Conservation (phyloP, 2,329 filamentous ascomycete genomes). For the Paracorniculantispora psalliotae region DNA sequence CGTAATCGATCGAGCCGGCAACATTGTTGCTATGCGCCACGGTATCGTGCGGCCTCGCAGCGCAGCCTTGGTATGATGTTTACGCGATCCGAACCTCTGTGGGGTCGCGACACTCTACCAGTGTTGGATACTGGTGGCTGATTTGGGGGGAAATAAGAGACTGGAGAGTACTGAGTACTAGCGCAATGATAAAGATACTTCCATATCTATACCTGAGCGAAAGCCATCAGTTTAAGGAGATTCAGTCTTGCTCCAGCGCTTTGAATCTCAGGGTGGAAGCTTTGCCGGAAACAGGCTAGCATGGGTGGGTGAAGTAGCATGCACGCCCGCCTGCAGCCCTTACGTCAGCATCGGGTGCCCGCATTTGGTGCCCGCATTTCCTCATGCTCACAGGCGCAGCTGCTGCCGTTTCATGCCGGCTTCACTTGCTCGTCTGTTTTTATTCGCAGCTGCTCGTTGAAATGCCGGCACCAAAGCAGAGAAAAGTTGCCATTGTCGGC, state of each 20-base stretch:
- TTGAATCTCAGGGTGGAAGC: neutral
- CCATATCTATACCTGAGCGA: neutral
- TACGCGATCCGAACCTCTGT: neutral
- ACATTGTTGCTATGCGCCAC: neutral
- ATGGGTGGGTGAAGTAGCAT: neutral
- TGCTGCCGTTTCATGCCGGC: neutral
- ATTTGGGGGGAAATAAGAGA: neutral
- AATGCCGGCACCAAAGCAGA: conserved; percentile 75
- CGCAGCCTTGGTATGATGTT: neutral
- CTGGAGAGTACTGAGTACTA: neutral
- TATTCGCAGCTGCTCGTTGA: conserved; percentile 5
- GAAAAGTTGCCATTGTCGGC: conserved; percentile 94
- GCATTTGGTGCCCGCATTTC: conserved; percentile 5
- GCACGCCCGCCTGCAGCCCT: neutral
- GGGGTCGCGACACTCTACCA: neutral
- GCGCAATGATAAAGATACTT: neutral
- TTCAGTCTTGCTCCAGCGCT: neutral
- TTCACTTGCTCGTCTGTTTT: neutral
- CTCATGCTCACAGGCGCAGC: neutral
- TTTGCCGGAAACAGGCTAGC: conserved; percentile 11
- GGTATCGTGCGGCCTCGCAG: neutral
- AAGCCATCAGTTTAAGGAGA: neutral
- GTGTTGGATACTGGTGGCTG: neutral
- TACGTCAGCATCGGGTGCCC: conserved; percentile 14
- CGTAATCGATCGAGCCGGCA: neutral